Base-by-base conservation (phyloP, 257 asterid species). In the Solanum commersonii region DNA sequence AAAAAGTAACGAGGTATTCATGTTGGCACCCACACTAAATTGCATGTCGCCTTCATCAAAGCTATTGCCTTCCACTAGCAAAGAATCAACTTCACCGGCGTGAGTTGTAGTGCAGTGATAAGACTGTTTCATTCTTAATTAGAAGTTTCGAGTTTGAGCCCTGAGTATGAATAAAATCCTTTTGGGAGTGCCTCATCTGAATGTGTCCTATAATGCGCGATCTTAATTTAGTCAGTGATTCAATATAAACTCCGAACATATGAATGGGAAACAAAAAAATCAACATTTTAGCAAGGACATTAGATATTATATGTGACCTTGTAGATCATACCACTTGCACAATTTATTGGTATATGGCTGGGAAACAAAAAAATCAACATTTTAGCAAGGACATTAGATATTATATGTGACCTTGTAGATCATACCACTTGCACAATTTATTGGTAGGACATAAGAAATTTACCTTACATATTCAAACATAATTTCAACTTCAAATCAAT, bases 141-240 rank as follows among this genome's bases (percentile, higher is more conserved):
- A 56, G 0, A 56, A 1, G 0, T 56, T 0, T 56, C 4, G n/a
- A 6, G 4, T 56, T 56, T 6, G 0, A 15, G 8, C 22, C 0
- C 1, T 5, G 0, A 15, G 3, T 15, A 49, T 5, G 22, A 15
- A 49, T 20, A 52, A 52, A 52, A 18, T 18, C 0, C 0, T 18
- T 0, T 52, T 52, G 0, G 10, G 4, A 52, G 0, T 4, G 23
- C 1, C 10, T 18, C n/a, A 0, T 1, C 4, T 0, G 0, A 18
- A 52, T 18, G 4, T 0, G 10, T 0, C 63, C 4, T 52, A 18
- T 4, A 56, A 0, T 18, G 4, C 10, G 0, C 65, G 1, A 56
- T 56, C 4, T 52, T 0, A 56, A 56, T 56, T 52, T 56, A 56
- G 2, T 18, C 10, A 0, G 4, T 2, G 10, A 18, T 56, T 56